Evolutionary conservation across 768 basidiomycete genomes (phyloP).

Genomic region (Infundibulicybe gibba): DNA sequence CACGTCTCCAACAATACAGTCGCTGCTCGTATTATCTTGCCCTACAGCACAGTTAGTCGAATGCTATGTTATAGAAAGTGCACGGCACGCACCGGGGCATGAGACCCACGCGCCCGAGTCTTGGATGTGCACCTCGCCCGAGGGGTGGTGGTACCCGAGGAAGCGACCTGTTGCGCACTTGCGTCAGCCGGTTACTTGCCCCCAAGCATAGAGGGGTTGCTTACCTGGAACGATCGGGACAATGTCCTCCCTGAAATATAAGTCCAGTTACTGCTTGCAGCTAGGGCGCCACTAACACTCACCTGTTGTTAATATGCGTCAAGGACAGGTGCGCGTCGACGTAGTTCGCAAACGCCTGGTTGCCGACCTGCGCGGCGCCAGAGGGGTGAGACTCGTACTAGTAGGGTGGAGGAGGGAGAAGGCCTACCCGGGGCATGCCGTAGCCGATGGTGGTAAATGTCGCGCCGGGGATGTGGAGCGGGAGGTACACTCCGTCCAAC

Average conservation of each 20-base stretch:
- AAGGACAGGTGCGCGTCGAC: conserved; percentile 46
- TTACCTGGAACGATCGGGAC: conserved; percentile 38
- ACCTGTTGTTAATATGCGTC: conserved; percentile 62
- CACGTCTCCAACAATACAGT: conserved; percentile 54
- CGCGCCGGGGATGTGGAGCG: conserved; percentile 40
- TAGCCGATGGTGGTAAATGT: conserved; percentile 33
- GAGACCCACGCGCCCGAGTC: conserved; percentile 45
- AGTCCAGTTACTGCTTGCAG: not conserved
- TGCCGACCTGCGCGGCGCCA: conserved; percentile 36
- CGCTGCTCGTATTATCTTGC: conserved; percentile 16
- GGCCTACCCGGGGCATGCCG: conserved; percentile 39
- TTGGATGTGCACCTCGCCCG: conserved; percentile 49
- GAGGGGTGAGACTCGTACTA: not conserved
- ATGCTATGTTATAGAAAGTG: not conserved
- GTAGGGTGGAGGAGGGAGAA: conserved; percentile 5
- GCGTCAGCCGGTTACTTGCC: too few species aligned
- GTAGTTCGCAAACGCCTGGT: conserved; percentile 59
- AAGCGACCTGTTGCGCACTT: conserved; percentile 19
- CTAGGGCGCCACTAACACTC: conserved; percentile 6
- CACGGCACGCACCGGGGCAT: conserved; percentile 48
- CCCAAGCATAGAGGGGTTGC: not conserved
- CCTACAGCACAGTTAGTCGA: not conserved
- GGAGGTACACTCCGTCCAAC: conserved; percentile 54
- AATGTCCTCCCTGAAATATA: conserved; percentile 27
- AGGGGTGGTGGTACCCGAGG: conserved; percentile 39